Conservation (phyloP, 2,329 filamentous ascomycete genomes). For the Sarocladiaceae sp. region DNA sequence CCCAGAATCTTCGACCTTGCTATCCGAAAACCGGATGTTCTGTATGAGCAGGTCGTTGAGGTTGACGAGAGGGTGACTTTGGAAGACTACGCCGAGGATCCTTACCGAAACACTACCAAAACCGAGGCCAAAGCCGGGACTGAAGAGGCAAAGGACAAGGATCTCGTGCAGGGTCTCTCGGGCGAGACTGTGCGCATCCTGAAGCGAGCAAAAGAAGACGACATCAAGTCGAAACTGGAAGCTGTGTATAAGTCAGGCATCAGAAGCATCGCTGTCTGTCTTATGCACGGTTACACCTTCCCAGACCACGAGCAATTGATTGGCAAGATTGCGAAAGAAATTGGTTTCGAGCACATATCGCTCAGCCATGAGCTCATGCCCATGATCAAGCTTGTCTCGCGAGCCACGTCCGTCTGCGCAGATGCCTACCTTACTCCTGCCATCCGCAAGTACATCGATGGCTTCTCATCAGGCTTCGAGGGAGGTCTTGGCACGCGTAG, state of each 20-base stretch:
- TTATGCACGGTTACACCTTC: slow-evolving; percentile 92
- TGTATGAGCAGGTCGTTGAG: slow-evolving; percentile 84
- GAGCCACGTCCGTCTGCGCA: slow-evolving; percentile 38
- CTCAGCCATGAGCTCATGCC: slow-evolving; percentile 37
- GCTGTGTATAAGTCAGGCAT: slow-evolving; percentile 63
- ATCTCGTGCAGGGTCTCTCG: slow-evolving; percentile 63
- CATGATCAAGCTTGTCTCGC: slow-evolving; percentile 40
- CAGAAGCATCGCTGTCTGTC: slow-evolving; percentile 78
- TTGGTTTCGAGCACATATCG: slow-evolving; percentile 74
- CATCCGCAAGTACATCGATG: slow-evolving; percentile 51
- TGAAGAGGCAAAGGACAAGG: slow-evolving; percentile 42
- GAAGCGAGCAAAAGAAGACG: slow-evolving; percentile 49
- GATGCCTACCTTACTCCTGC: slow-evolving; percentile 41
- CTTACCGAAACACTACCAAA: slow-evolving; percentile 46
- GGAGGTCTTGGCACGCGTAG: slow-evolving; percentile 75
- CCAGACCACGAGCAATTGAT: slow-evolving; percentile 79
- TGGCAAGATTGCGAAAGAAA: slow-evolving; percentile 69
- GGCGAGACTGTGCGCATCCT: slow-evolving; percentile 68
- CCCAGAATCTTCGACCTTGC: slow-evolving; percentile 89
- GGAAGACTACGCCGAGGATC: slow-evolving; percentile 90
- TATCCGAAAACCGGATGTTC: slow-evolving; percentile 79
- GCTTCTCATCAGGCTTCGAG: slow-evolving; percentile 76
- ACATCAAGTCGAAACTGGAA: slow-evolving; percentile 55
- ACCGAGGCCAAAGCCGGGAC: slow-evolving; percentile 53
- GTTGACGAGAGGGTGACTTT: slow-evolving; percentile 86